Evolutionary conservation across 371 early-diverging fungal species (phyloP), one percentile per base, ranked within the genome.

Genomic region (Rhizopus sp.): DNA sequence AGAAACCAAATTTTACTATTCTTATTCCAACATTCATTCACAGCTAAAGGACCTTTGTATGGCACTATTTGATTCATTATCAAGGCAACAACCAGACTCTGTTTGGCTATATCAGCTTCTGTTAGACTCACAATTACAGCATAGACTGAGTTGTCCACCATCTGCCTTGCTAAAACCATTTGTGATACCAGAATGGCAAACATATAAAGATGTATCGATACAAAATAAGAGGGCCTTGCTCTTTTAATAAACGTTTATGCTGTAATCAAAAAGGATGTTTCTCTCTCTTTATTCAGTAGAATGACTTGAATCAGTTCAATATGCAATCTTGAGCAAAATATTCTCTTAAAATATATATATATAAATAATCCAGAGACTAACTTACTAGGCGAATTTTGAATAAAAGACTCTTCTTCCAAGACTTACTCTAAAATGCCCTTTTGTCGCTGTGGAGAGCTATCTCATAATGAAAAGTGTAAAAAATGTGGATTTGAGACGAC

Each of bases 371-470:
- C 17, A 4, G 15, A 46, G 29, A 46, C 23, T 23, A 23, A 23
- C 23, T 23, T 23, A 23, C 23, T 23, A 23, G 23, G 23, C 23
- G 23, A 23, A 23, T 23, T 23, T 23, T 23, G 23, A 23, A 23
- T 23, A 23, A 23, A 23, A 23, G 23, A 23, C 23, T 23, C 23
- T 23, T 23, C 23, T 23, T 23, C 23, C 23, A 23, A 23, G 23
- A 23, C 23, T 50, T 42, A 42, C n/a, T 32, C 6, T n/a, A 55
- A 37, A 44, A 76, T 76, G 77, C 57, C 69, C 31, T 72, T 60
- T 52, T 76, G 77, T 63, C 58, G 64, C 9, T 76, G 77, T 49
- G 77, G 77, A n/a, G 73, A 76, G 58, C 39, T 73, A 12, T 57
- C 61, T 45, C 46, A 57, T 30, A 50, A 57, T 44, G 60, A 68